Percentiles rank a stretch among this genome's conserved stretches.
Evolutionary conservation across 1,284 basidiomycete species (phyloP).

Genomic region (Leccinum pachyderme): DNA sequence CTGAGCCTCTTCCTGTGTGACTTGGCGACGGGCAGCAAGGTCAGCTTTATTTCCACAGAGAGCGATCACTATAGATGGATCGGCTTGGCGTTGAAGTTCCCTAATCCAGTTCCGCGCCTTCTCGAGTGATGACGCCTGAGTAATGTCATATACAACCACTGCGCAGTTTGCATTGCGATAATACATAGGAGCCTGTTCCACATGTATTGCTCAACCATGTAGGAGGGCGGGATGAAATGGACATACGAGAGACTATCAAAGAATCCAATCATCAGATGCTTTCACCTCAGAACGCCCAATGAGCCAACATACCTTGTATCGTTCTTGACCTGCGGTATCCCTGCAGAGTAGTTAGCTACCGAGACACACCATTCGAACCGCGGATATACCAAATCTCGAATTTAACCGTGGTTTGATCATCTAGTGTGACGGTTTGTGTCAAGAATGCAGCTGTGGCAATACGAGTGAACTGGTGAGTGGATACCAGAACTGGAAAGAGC

Average conservation of each 20-base stretch:
- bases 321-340: constrained; percentile 93
- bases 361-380: not conserved
- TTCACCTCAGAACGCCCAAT: not conserved
- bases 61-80: constrained; percentile 94
- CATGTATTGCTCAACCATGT: constrained; percentile 4
- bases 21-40: constrained; percentile 77
- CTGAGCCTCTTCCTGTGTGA: constrained; percentile 83
- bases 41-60: constrained; percentile 96
- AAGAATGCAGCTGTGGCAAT: constrained; percentile 80
- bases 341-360: constrained; percentile 37
- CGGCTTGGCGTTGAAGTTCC: constrained; percentile 95
- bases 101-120: constrained; percentile 97
- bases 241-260: constrained; percentile 59
- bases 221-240: constrained; percentile 9
- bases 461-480: constrained; percentile 16
- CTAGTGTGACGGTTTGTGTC: constrained; percentile 91
- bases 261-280: not conserved
- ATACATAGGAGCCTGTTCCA: constrained; percentile 82
- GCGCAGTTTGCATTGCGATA: constrained; percentile 89
- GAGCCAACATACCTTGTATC: constrained; percentile 70
- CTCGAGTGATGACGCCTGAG: constrained; percentile 84
- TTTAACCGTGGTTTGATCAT: constrained; percentile 90
- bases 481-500: constrained; percentile 15
- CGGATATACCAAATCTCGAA: constrained; percentile 90
- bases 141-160: constrained; percentile 87